These are phyloP conservation scores for Nannochloris sp. DNA, from an alignment of 139 green algal species.

Conservation along the genomic window DNA sequence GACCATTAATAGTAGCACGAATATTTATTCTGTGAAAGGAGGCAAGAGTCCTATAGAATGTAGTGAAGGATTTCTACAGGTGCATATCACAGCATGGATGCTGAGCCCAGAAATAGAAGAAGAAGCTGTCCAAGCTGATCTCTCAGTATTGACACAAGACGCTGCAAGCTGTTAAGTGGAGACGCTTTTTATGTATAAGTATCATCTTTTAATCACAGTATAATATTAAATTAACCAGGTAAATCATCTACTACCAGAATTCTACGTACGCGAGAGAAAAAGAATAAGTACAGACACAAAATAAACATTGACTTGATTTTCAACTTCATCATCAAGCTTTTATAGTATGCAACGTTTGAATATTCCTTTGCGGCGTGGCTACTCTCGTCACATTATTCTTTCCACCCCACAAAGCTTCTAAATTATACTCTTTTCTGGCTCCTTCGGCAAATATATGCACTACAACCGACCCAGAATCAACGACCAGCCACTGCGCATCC, in stretches of 20 bases:
- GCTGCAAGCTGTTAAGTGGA: no score
- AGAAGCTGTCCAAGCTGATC: neutral
- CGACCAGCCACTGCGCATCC: constrained; percentile 21
- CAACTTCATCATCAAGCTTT: neutral
- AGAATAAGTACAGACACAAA: no score
- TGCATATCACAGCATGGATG: constrained; percentile 28
- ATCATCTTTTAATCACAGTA: no score
- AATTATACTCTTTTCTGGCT: constrained; percentile 10
- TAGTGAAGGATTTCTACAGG: constrained; percentile 2
- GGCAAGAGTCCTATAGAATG: neutral
- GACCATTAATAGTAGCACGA: neutral
- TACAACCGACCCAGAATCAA: constrained; percentile 31
- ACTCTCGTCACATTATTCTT: constrained; percentile 14
- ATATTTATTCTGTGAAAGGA: neutral
- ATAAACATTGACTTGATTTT: no score
- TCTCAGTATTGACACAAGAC: constrained; percentile 8
- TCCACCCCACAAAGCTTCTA: constrained; percentile 26
- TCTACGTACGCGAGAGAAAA: no score
- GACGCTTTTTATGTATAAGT: no score
- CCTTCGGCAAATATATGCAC: constrained; percentile 26
- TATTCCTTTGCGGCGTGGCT: neutral
- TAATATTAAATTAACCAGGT: neutral
- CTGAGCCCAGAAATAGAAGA: constrained; percentile 13
- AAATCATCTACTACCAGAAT: no score
- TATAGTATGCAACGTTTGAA: constrained; percentile 19